Evolutionary conservation across 257 asterid genomes (phyloP).

Genomic region (Paulownia fortunei): DNA sequence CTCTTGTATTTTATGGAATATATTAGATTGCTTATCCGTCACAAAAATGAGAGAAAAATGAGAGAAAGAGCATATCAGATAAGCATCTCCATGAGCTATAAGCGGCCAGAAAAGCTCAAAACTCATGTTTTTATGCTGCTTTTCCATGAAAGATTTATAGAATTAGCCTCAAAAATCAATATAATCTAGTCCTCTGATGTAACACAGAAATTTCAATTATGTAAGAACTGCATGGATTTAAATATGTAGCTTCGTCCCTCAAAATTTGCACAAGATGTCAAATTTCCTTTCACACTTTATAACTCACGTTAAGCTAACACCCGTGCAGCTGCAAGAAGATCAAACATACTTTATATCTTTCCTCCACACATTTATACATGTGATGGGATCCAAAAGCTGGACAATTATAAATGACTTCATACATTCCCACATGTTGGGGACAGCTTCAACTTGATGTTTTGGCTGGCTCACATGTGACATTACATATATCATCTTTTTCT

Average conservation of each 20-base stretch:
- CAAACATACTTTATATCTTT: constrained; percentile 33
- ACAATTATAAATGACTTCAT: background rate
- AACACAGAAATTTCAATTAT: background rate
- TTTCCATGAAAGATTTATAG: constrained; percentile 18
- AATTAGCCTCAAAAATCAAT: constrained; percentile 6
- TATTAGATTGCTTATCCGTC: constrained; percentile 9
- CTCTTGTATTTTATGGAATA: constrained; percentile 26
- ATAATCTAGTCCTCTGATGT: background rate
- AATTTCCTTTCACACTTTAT: background rate
- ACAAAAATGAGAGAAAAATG: background rate
- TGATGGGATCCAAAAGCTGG: constrained; percentile 13
- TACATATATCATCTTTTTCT: constrained; percentile 9
- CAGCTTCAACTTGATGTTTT: background rate
- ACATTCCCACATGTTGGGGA: constrained; percentile 15
- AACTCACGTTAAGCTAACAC: background rate
- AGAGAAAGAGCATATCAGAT: constrained; percentile 1
- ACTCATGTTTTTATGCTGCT: constrained; percentile 12
- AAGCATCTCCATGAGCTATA: constrained; percentile 14
- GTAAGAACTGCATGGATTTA: constrained; percentile 30
- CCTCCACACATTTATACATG: constrained; percentile 32
- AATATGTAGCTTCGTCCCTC: constrained; percentile 5
- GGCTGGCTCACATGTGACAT: constrained; percentile 14
- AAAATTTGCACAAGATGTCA: background rate
- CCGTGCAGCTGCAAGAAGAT: background rate
- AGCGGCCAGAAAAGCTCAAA: background rate